These are phyloP conservation scores for Brassica napus DNA, from an alignment of 345 rosid genomes.

Conservation along the genomic window Da-Ae NC_063438.1:25410001-25410500, in stretches of 20 bases:
- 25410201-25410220: conserved; percentile 35
- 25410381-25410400: conserved; percentile 38
- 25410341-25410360: neutral
- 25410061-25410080: conserved; percentile 91
- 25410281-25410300: conserved; percentile 21
- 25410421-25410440: conserved; percentile 41
- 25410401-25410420: conserved; percentile 41
- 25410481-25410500: conserved; percentile 41
- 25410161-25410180: conserved; percentile 97
- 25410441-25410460: conserved; percentile 43
- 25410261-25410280: neutral
- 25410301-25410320: neutral
- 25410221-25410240: conserved; percentile 42
- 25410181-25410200: conserved; percentile 88
- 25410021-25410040: conserved; percentile 98
- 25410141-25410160: conserved; percentile 74
- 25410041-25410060: conserved; percentile 96
- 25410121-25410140: conserved; percentile 86
- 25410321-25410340: neutral
- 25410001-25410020: conserved; percentile 89
- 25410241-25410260: conserved; percentile 60
- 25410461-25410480: conserved; percentile 41
- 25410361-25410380: neutral
- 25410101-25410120: conserved; percentile 96
- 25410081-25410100: conserved; percentile 85